These are phyloP conservation scores for Phoma sp. DNA, from an alignment of 2,329 filamentous ascomycete species.

Conservation along the genomic window DNA sequence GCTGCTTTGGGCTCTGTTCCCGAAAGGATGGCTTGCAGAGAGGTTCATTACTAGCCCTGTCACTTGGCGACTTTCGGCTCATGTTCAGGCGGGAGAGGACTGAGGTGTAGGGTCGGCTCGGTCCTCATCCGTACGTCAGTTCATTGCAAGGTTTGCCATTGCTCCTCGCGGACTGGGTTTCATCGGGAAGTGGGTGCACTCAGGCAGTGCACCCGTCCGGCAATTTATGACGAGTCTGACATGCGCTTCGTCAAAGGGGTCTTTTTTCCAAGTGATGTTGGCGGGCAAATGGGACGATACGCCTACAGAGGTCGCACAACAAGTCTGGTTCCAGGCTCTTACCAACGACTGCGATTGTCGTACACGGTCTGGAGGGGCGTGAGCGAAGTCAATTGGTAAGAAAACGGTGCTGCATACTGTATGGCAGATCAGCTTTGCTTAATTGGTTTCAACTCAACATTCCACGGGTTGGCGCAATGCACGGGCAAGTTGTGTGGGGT, in stretches of 20 bases:
- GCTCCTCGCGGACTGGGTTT: conserved; percentile 4
- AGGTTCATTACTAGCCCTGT: conserved; percentile 5
- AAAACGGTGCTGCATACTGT: conserved; percentile 45
- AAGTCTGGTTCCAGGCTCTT: conserved; percentile 19
- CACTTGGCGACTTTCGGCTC: conserved; percentile 14
- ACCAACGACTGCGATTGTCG: conserved; percentile 15
- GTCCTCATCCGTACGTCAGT: conserved; percentile 5
- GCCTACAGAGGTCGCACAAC: conserved; percentile 2
- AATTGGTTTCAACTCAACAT: conserved; percentile 36
- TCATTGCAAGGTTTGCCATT: neutral
- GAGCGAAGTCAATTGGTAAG: conserved; percentile 33
- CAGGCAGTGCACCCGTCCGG: neutral
- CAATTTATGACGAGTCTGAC: neutral
- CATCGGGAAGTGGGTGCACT: neutral
- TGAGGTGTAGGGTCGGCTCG: conserved; percentile 6
- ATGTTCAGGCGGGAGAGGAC: conserved; percentile 3
- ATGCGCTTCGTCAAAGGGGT: neutral
- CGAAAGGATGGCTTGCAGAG: conserved; percentile 2
- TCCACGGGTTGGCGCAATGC: conserved; percentile 23
- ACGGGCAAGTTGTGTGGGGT: conserved; percentile 26
- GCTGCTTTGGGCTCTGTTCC: conserved; percentile 16
- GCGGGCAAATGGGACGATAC: neutral
- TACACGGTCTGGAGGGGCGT: conserved; percentile 20
- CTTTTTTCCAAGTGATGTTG: neutral
- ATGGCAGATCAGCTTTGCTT: conserved; percentile 42